phyloP scores from a whole-genome alignment of 257 asterid genomes.

The Lycium barbarum region DNA sequence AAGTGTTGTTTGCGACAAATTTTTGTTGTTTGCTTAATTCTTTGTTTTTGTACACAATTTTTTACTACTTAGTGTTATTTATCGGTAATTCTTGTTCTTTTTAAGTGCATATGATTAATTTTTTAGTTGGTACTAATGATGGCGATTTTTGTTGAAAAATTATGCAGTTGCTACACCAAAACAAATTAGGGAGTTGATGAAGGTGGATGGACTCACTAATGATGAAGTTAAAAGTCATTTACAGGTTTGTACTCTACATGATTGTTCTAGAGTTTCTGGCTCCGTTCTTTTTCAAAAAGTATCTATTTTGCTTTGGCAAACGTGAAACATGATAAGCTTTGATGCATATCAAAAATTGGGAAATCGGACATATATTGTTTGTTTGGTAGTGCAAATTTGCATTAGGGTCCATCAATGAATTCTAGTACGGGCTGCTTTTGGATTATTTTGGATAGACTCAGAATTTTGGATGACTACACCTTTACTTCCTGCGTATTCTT shows the following conservation, averaged over 20 bases:
- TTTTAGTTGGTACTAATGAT: neutral
- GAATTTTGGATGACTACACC: slow-evolving; percentile 19
- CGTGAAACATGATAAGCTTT: slow-evolving; percentile 10
- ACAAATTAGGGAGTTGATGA: slow-evolving; percentile 73
- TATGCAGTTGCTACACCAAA: slow-evolving; percentile 68
- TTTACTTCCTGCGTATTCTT: neutral
- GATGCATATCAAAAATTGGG: neutral
- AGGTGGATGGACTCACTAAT: slow-evolving; percentile 77
- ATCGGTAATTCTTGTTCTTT: neutral
- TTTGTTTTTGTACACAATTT: too few relatives aligned
- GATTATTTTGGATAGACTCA: slow-evolving; percentile 14
- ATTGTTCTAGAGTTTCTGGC: neutral
- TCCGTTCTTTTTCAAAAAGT: neutral
- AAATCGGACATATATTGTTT: neutral
- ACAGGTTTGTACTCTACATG: slow-evolving; percentile 51
- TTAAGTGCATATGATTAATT: neutral
- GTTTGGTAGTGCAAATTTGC: slow-evolving; percentile 13
- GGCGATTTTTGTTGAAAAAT: neutral
- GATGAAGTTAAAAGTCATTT: slow-evolving; percentile 80
- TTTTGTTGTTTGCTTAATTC: too few relatives aligned
- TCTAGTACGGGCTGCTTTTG: neutral
- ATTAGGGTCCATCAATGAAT: slow-evolving; percentile 1
- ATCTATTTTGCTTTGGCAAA: slow-evolving; percentile 5
- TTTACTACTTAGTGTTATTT: neutral
- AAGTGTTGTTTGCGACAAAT: too few relatives aligned